A percentile compares a stretch with the other conserved stretches of the same genome.
phyloP scores from a whole-genome alignment of 495 filamentous ascomycete genomes.

The Neurospora sp. region DNA sequence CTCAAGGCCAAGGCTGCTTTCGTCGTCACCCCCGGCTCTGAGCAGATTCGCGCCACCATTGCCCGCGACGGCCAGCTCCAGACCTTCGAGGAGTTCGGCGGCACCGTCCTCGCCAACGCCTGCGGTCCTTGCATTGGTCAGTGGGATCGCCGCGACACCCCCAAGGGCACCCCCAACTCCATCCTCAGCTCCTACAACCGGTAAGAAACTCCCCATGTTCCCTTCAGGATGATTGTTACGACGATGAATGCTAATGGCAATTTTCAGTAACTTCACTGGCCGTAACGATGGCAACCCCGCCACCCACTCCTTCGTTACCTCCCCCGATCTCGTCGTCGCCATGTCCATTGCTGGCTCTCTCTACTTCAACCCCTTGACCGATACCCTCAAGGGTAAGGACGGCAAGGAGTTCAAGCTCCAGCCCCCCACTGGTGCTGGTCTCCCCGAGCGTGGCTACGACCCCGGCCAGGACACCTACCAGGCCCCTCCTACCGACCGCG shows the following conservation, averaged over 20 bases:
- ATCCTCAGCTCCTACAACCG: slow-evolving; percentile 26
- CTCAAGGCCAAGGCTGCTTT: slow-evolving; percentile 90
- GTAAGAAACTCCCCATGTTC: neutral
- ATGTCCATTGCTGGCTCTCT: slow-evolving; percentile 82
- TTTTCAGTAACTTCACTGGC: slow-evolving; percentile 97
- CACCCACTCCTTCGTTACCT: slow-evolving; percentile 96
- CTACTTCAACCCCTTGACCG: slow-evolving; percentile 94
- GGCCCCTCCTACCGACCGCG: slow-evolving; percentile 77
- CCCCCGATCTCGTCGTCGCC: slow-evolving; percentile 93
- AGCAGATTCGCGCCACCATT: slow-evolving; percentile 96
- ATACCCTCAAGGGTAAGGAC: slow-evolving; percentile 89
- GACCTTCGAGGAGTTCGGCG: slow-evolving; percentile 96
- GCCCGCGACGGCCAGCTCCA: slow-evolving; percentile 88
- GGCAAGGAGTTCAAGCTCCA: slow-evolving; percentile 91
- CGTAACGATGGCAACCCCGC: slow-evolving; percentile 99
- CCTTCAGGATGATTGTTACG: slow-evolving; percentile 24
- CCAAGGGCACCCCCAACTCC: slow-evolving; percentile 88
- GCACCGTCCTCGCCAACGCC: slow-evolving; percentile 91
- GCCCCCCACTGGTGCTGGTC: slow-evolving; percentile 68
- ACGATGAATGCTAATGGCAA: slow-evolving; percentile 90
- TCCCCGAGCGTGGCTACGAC: slow-evolving; percentile 79
- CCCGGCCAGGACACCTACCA: slow-evolving; percentile 94
- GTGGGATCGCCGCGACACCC: slow-evolving; percentile 90
- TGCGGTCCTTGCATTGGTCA: slow-evolving; percentile 76
- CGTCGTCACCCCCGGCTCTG: slow-evolving; percentile 91